Percentiles rank a stretch among this genome's conserved stretches.
These are phyloP conservation scores for Cymbopogon citratus DNA, from an alignment of 176 grass and related monocot genomes.

Conservation along the genomic window DNA sequence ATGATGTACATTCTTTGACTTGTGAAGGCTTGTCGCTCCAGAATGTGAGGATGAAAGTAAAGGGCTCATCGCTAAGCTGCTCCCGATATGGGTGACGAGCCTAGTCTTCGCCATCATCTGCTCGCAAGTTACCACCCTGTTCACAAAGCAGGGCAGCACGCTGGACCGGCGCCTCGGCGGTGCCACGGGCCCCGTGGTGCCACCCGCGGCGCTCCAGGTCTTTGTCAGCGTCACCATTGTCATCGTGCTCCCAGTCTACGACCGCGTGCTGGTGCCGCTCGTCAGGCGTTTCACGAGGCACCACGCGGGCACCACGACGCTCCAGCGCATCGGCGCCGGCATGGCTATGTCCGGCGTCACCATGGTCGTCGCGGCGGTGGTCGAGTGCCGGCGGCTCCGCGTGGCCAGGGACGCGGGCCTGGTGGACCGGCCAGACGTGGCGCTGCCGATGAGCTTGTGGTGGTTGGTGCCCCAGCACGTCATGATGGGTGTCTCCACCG, in stretches of 20 bases:
- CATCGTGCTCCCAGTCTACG: conserved; percentile 41
- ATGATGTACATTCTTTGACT: neutral
- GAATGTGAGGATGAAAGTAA: neutral
- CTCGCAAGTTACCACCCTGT: conserved; percentile 38
- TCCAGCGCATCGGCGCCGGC: conserved; percentile 59
- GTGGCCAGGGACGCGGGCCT: conserved; percentile 40
- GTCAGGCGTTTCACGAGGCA: conserved; percentile 39
- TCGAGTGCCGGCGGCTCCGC: conserved; percentile 49
- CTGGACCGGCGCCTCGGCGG: conserved; percentile 38
- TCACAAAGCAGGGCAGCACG: conserved; percentile 62
- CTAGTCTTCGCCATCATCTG: conserved; percentile 34
- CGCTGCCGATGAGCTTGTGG: conserved; percentile 78
- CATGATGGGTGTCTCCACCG: neutral
- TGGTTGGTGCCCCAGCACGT: conserved; percentile 87
- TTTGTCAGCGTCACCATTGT: conserved; percentile 35
- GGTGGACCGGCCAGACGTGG: conserved; percentile 29
- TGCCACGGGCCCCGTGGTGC: conserved; percentile 15
- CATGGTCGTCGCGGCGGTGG: conserved; percentile 48
- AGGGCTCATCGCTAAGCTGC: conserved; percentile 22
- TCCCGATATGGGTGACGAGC: conserved; percentile 53
- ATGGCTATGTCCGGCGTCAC: conserved; percentile 37
- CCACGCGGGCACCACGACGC: conserved; percentile 55
- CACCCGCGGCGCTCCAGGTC: conserved; percentile 45
- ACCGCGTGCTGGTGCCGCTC: conserved; percentile 49
- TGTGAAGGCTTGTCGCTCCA: neutral